phyloP scores from a whole-genome alignment of 169 alveolate species.

The Miamiensis avidus region DNA sequence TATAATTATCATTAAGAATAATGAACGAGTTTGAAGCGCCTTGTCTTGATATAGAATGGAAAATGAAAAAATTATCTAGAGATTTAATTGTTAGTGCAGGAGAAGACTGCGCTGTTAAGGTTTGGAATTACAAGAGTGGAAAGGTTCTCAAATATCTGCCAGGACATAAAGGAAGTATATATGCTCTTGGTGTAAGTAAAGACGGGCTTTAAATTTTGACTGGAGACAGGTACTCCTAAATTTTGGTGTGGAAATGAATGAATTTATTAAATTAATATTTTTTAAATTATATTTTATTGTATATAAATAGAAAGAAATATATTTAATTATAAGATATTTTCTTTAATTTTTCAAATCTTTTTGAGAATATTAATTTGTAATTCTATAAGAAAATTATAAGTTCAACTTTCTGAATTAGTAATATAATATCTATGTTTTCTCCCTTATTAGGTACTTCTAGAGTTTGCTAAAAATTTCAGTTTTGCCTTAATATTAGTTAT shows the following conservation, averaged over 20 bases:
- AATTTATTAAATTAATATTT: too few relatives aligned
- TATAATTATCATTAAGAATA: background rate
- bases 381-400: too few relatives aligned
- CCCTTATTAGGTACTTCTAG: too few relatives aligned
- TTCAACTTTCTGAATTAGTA: too few relatives aligned
- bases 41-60: background rate
- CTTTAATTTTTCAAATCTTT: too few relatives aligned
- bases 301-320: too few relatives aligned
- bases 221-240: background rate
- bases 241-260: background rate
- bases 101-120: background rate
- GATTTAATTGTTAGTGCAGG: background rate
- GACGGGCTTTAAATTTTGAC: background rate
- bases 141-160: background rate
- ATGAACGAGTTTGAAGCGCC: background rate
- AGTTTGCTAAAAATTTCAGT: background rate
- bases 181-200: background rate
- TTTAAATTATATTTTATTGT: too few relatives aligned
- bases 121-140: background rate
- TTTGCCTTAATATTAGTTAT: background rate
- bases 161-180: background rate
- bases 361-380: too few relatives aligned
- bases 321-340: too few relatives aligned
- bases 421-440: too few relatives aligned
- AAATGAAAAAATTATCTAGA: background rate